Base-by-base conservation (phyloP, 768 basidiomycete species). In the Amanita muscaria region DNA sequence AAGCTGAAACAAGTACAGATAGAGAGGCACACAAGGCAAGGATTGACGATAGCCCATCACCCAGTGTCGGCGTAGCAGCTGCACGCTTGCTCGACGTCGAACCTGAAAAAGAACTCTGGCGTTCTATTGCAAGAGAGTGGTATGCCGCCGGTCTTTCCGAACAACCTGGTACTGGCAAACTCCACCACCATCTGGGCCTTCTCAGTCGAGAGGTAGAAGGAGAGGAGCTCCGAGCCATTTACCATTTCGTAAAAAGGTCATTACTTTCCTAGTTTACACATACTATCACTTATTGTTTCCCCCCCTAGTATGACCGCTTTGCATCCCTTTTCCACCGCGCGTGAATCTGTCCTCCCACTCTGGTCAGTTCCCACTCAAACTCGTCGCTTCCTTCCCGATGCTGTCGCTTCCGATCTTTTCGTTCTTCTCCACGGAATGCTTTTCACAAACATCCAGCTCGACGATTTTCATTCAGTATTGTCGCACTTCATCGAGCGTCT, bases 381-480 rank as follows among this genome's bases (percentile, higher is more conserved):
- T 5, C 76, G 80, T 14, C 82, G 90, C 2, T 74, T 80, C 12
- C 72, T 73, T 8, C 83, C 92, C 2, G 91, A 94, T 51, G 78
- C 86, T 4, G 69, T 66, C 2, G 73, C 72, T 0, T 63, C 83
- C 1, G 90, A 92, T 19, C 72, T 96, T 0, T 99, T 98, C 52
- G 78, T 98, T 24, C 77, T 90, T 9, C 69, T 99, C 1, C 96
- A 98, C 48, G 93, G 96, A 21, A 93, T 97, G 91, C 73, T 99
- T 1, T 97, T 97, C 65, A 98, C 96, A 11, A 83, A 87, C 51
- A 90, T 96, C 51, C 77, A 92, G 51, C 78, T 99, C 21, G 96
- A 99, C 60, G 87, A 92, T 59, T 98, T 98, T 58, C 65, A 76
- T 33, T 71, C 80, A 10, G 83, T 83, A 0, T 75, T 92, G 19